phyloP scores from a whole-genome alignment of 495 filamentous ascomycete genomes.

The Podospora didyma region DNA sequence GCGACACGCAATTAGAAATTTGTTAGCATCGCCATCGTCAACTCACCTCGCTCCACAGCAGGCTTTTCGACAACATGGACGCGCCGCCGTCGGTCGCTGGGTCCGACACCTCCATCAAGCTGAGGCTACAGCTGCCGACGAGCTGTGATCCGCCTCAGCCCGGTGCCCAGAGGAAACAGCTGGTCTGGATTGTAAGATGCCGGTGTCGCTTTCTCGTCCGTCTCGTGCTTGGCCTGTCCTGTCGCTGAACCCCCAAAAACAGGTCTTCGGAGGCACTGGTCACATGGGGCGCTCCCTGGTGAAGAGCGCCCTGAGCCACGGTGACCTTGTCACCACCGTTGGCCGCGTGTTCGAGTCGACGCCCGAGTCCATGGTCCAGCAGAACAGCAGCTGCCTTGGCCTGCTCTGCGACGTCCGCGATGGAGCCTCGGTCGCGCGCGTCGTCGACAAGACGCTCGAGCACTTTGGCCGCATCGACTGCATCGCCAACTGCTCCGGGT shows the following conservation, averaged over 20 bases:
- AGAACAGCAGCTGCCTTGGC: conserved; percentile 70
- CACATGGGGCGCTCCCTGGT: conserved; percentile 93
- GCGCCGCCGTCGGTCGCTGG: conserved; percentile 20
- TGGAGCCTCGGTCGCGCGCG: conserved; percentile 67
- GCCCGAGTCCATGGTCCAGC: conserved; percentile 62
- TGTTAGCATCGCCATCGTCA: conserved; percentile 12
- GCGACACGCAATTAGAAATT: conserved; percentile 13
- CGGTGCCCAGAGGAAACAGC: conserved; percentile 64
- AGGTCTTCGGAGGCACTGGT: conserved; percentile 89
- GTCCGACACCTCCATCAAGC: conserved; percentile 19
- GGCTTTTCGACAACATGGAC: conserved; percentile 22
- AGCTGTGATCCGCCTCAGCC: conserved; percentile 79
- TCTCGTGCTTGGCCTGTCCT: neutral
- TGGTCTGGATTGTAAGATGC: conserved; percentile 73
- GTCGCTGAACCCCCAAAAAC: conserved; percentile 7
- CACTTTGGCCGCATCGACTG: conserved; percentile 82
- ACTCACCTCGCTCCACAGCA: neutral
- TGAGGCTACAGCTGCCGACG: conserved; percentile 57
- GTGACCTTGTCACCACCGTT: conserved; percentile 84
- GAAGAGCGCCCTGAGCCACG: conserved; percentile 71
- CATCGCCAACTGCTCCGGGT: conserved; percentile 86
- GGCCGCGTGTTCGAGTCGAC: conserved; percentile 80
- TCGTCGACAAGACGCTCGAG: conserved; percentile 62
- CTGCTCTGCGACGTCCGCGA: conserved; percentile 87
- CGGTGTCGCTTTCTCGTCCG: neutral